Base-by-base conservation (phyloP, 768 basidiomycete genomes). In the Filobasidium wieringae region DNA sequence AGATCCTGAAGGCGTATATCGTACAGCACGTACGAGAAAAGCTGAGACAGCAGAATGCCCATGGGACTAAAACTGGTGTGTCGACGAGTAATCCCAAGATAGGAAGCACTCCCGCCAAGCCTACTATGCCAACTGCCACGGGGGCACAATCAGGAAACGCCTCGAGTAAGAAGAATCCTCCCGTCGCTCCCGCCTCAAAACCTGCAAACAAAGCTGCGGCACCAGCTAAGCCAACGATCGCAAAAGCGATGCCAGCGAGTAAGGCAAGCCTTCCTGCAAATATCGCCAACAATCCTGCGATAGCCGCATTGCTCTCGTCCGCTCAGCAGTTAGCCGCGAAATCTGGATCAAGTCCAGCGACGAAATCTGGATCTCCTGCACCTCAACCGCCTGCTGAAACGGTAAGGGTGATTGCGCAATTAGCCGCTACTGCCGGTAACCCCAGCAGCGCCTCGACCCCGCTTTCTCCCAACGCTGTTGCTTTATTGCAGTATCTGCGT, bases 1-100 rank as follows among this genome's bases (percentile, higher is more conserved):
- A 82, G 63, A 83, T 88, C 22, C 76, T 93, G 56, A 88, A 89
- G 61, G 82, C 80, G 2, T 86, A 90, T 66, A 87, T 92, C 70
- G 86, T 89, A 40, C 80, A 85, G 54, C 86, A 84, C 60, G 74
- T 90, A 68, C 92, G 91, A 74, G 86, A 89, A 71, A 78, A 77
- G 62, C 80, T 82, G 63, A 78, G 77, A 63, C 80, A 82, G 65
- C 74, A 79, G 66, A 52, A 49, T 24, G 33, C 47, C 24, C 22
- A 47, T 47, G 43, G 43, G 4, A 12, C 43, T 14, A 54, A 39
- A 39, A 19, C 7, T 27, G 2, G 36, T 17, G 24, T 39, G 5
- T 19, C 32, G 36, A 26, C 14, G n/a, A 27, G 33, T 27, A 19
- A 15, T 14, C 33, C 52, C 5, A 36, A 12, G 24, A 36, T 36